Percentiles rank a stretch among this genome's conserved stretches.
Evolutionary conservation across 176 grass and related monocot genomes (phyloP).

Genomic region (Carex parvula): DNA sequence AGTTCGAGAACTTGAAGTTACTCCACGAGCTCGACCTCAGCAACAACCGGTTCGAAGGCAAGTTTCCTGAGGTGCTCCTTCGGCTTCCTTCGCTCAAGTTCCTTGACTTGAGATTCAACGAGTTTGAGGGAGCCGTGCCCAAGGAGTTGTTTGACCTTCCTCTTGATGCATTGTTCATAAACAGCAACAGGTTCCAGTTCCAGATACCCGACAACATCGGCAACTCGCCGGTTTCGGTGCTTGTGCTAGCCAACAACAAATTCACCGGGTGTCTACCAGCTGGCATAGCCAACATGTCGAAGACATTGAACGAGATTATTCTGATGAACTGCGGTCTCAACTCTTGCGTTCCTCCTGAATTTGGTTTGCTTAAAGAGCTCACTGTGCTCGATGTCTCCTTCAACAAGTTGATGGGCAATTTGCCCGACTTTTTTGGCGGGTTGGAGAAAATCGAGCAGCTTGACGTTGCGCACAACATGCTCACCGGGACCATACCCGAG

Average conservation of each 20-base stretch:
- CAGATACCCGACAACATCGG: conserved; percentile 76
- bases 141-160: conserved; percentile 51
- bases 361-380: conserved; percentile 44
- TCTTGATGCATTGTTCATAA: conserved; percentile 76
- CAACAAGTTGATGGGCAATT: conserved; percentile 60
- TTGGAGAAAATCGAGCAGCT: conserved; percentile 60
- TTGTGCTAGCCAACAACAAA: conserved; percentile 82
- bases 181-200: conserved; percentile 72
- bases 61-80: conserved; percentile 55
- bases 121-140: conserved; percentile 72
- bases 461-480: conserved; percentile 61
- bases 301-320: conserved; percentile 67
- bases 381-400: conserved; percentile 73
- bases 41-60: conserved; percentile 91
- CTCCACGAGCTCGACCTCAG: conserved; percentile 91
- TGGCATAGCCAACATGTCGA: conserved; percentile 71
- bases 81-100: conserved; percentile 33
- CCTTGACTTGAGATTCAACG: conserved; percentile 72
- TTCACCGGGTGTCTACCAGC: conserved; percentile 69
- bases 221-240: conserved; percentile 68
- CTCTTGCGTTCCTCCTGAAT: conserved; percentile 62
- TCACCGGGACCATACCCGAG: conserved; percentile 55
- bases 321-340: conserved; percentile 64
- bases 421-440: conserved; percentile 44
- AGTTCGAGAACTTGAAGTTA: neutral